phyloP scores from a whole-genome alignment of 2,329 filamentous ascomycete genomes.

The Trichophyton verrucosum region DNA sequence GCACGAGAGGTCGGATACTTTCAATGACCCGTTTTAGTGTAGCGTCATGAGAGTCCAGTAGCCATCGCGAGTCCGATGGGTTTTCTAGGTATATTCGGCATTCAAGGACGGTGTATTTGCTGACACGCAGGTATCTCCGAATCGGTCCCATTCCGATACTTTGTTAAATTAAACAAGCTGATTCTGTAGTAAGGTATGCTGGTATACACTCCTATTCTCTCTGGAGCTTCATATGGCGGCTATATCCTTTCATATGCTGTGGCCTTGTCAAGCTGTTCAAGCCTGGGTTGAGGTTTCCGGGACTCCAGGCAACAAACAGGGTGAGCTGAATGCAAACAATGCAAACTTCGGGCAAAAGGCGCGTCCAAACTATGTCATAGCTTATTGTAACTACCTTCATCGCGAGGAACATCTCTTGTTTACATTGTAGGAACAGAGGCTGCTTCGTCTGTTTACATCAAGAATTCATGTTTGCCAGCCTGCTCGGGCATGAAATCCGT shows the following conservation, averaged over 20 bases:
- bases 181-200: background rate
- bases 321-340: conserved; percentile 7
- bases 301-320: background rate
- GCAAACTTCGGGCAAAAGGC: conserved; percentile 6
- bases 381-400: background rate
- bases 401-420: background rate
- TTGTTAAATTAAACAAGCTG: background rate
- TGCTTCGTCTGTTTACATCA: background rate
- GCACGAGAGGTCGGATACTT: conserved; percentile 68
- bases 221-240: background rate
- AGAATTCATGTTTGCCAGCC: background rate
- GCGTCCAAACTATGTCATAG: background rate
- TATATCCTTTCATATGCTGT: background rate
- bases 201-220: background rate
- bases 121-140: conserved; percentile 79
- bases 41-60: conserved; percentile 66
- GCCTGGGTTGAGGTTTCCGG: background rate
- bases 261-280: background rate
- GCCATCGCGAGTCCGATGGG: conserved; percentile 66
- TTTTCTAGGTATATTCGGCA: conserved; percentile 92
- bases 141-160: conserved; percentile 61
- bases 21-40: conserved; percentile 73
- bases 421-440: background rate
- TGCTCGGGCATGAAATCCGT: background rate
- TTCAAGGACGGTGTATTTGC: conserved; percentile 89